Base-by-base conservation (phyloP, 768 basidiomycete genomes). In the Inosperma sp. region DNA sequence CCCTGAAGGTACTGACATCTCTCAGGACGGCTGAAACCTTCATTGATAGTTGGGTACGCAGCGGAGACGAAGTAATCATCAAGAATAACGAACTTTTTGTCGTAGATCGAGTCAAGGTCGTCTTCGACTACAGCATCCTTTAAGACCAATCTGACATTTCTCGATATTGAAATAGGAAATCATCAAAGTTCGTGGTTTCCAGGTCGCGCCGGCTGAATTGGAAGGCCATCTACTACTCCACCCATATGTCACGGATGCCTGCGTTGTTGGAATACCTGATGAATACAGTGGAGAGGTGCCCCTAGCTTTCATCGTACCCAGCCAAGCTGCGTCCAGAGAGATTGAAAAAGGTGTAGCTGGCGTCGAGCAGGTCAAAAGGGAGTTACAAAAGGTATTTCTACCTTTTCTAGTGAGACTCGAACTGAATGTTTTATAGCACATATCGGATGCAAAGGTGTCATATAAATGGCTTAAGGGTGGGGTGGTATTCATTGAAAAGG, bases 241-340 rank as follows among this genome's bases (percentile, higher is more conserved):
- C 57, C 71, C 75, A 8, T 79, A 81, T 52, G 83, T 88, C 9
- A 68, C 65, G 4, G 84, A 84, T 58, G 72, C 72, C 1, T 83
- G 84, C 56, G 81, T 86, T 7, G 82, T 89, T 6, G 78, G 84
- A 4, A 61, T 87, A 16, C 74, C 75, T 1, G 84, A 90, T 57
- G 86, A 88, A 19, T 88, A 84, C 61, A 84, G 77, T 51, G 86
- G 88, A 14, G 87, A 91, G 62, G 57, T 86, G 9, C 87, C 88
- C 0, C 59, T 86, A 47, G 87, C 88, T 7, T 89, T 79, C 62
- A 69, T 89, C 19, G 83, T 83, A 3, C 73, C 81, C 14, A 67
- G 68, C 39, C 69, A 70, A 12, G 67, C 72, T 4, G 68, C 70
- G 8, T 62, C 63, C 30, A 68, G 74, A 37, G 66, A 69, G 25